Conservation (phyloP, 176 grass and related monocot species). For the bread wheat (Triticum aestivum) region DNA sequence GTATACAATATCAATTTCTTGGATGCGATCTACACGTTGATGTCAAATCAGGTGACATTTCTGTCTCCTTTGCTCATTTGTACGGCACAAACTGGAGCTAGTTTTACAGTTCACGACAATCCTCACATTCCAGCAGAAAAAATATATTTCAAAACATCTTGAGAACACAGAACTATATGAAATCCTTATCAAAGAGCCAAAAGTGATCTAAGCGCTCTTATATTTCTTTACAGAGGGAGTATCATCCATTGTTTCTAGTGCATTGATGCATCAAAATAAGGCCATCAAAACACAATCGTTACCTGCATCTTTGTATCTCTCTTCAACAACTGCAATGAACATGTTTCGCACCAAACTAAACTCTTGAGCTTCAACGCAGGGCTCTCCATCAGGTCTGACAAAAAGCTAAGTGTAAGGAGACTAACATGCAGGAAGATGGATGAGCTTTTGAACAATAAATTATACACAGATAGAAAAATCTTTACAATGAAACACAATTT, state of each 20-base stretch:
- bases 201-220: neutral
- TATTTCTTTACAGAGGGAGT: no score
- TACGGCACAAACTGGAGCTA: neutral
- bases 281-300: constrained; percentile 4
- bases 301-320: constrained; percentile 95
- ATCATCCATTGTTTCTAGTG: neutral
- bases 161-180: neutral
- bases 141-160: neutral
- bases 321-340: constrained; percentile 75
- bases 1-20: neutral
- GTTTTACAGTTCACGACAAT: neutral
- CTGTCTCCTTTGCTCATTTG: neutral
- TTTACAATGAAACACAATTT: neutral
- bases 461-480: neutral
- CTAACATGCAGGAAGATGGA: neutral
- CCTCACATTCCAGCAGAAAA: neutral
- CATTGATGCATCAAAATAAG: neutral
- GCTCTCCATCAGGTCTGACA: constrained; percentile 78
- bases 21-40: neutral
- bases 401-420: neutral
- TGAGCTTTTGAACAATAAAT: neutral
- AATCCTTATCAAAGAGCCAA: neutral
- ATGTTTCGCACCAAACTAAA: constrained; percentile 80
- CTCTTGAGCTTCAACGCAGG: constrained; percentile 66
- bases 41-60: neutral